Conservation (phyloP, 768 basidiomycete species). For the Solioccasus polychromus region DNA sequence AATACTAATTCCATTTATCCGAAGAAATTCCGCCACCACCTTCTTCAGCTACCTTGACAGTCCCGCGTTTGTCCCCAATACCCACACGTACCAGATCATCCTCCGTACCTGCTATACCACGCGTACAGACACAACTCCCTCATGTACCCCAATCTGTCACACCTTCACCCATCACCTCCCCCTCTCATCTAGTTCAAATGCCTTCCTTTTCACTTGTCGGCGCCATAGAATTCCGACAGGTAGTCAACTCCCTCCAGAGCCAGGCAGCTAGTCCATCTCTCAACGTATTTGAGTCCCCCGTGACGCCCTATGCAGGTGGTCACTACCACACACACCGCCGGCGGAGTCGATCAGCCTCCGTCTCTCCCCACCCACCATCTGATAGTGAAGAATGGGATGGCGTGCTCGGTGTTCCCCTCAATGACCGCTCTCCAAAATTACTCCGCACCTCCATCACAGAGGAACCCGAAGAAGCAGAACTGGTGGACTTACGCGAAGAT, state of each 20-base stretch:
- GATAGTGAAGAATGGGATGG: slow-evolving; percentile 52
- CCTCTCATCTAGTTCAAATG: slow-evolving; percentile 47
- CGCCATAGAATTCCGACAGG: slow-evolving; percentile 92
- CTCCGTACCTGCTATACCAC: slow-evolving; percentile 38
- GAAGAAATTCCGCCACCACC: slow-evolving; percentile 10
- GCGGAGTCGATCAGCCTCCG: slow-evolving; percentile 29
- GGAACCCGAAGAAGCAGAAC: slow-evolving; percentile 7
- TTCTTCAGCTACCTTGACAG: slow-evolving; percentile 12
- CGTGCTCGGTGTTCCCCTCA: slow-evolving; percentile 47
- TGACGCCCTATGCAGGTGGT: slow-evolving; percentile 74
- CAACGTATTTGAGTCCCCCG: slow-evolving; percentile 59
- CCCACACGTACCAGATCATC: slow-evolving; percentile 37
- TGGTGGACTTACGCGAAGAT: slow-evolving; percentile 12
- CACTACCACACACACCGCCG: slow-evolving; percentile 55
- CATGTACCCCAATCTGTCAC: slow-evolving; percentile 41
- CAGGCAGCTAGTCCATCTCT: slow-evolving; percentile 62
- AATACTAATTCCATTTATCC: slow-evolving; percentile 3
- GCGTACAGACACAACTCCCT: slow-evolving; percentile 40
- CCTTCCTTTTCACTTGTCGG: slow-evolving; percentile 91
- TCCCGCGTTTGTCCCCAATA: slow-evolving; percentile 30
- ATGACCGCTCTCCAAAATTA: slow-evolving; percentile 44
- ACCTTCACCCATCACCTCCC: slow-evolving; percentile 44
- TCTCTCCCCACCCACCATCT: slow-evolving; percentile 23
- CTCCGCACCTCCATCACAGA: slow-evolving; percentile 28
- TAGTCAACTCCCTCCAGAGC: slow-evolving; percentile 74